Percentiles rank a stretch among this genome's conserved stretches.
phyloP scores from a whole-genome alignment of 1,284 basidiomycete genomes.

The Schizopora paradoxa region DNA sequence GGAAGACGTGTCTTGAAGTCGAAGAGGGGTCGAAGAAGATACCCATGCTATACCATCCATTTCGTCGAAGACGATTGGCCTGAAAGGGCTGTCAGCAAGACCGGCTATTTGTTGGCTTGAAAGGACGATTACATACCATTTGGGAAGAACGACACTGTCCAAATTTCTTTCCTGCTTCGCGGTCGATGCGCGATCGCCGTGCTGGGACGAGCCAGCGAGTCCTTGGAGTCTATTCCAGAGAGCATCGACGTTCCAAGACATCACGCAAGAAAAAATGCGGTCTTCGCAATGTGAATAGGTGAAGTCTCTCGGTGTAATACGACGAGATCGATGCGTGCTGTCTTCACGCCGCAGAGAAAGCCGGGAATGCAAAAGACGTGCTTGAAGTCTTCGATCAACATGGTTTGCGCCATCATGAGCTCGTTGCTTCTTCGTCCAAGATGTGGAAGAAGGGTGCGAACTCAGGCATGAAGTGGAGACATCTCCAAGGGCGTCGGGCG shows the following conservation, averaged over 20 bases:
- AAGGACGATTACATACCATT: conserved; percentile 46
- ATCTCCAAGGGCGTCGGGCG: too few relatives aligned
- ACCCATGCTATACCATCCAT: conserved; percentile 63
- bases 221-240: conserved; percentile 62
- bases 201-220: conserved; percentile 28
- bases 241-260: conserved; percentile 54
- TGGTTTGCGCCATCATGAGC: too few relatives aligned
- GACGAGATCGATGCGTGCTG: conserved; percentile 67
- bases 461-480: too few relatives aligned
- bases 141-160: too few relatives aligned
- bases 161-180: conserved; percentile 27
- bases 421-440: conserved; percentile 27
- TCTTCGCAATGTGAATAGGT: conserved; percentile 38
- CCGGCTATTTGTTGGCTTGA: conserved; percentile 14
- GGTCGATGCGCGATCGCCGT: too few relatives aligned
- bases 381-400: too few relatives aligned
- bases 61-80: conserved; percentile 73
- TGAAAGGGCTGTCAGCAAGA: too few relatives aligned
- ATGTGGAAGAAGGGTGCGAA: conserved; percentile 43
- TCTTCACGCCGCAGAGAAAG: conserved; percentile 77
- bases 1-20: conserved; percentile 48
- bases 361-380: conserved; percentile 66
- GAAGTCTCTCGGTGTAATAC: conserved; percentile 35
- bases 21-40: conserved; percentile 56
- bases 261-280: conserved; percentile 71